A percentile compares a stretch with the other conserved stretches of the same genome.
These are phyloP conservation scores for Cubamyces sp. DNA, from an alignment of 768 basidiomycete species.

Conservation along the genomic window DNA sequence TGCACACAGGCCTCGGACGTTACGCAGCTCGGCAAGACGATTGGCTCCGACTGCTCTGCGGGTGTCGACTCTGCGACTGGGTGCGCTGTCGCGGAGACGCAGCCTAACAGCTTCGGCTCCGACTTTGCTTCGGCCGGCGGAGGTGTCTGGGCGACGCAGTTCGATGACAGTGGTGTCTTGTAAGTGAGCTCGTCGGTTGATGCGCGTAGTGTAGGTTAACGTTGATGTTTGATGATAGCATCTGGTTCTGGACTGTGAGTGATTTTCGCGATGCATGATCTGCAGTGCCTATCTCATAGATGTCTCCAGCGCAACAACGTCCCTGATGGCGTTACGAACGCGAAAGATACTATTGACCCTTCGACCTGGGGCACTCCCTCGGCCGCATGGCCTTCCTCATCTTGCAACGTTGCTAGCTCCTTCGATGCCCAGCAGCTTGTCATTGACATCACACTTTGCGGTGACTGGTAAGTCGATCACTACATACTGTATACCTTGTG, in stretches of 20 bases:
- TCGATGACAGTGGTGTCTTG: constrained; percentile 58
- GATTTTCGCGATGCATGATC: neutral
- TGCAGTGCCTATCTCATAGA: neutral
- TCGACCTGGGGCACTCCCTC: constrained; percentile 50
- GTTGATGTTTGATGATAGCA: constrained; percentile 31
- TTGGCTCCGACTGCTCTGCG: constrained; percentile 36
- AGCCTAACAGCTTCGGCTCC: constrained; percentile 42
- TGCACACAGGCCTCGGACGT: constrained; percentile 38
- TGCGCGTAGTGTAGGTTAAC: constrained; percentile 50
- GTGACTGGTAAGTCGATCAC: constrained; percentile 43
- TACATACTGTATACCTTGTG: no score
- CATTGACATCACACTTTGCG: constrained; percentile 60
- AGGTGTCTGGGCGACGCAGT: constrained; percentile 70
- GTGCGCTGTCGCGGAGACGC: constrained; percentile 34
- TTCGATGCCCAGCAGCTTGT: constrained; percentile 54
- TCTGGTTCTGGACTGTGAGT: constrained; percentile 53
- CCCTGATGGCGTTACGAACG: constrained; percentile 29
- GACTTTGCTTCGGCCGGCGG: constrained; percentile 52
- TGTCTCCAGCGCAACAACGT: constrained; percentile 37
- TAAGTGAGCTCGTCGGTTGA: constrained; percentile 29
- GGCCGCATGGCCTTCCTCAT: constrained; percentile 42
- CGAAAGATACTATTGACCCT: constrained; percentile 39
- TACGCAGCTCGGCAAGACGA: constrained; percentile 38
- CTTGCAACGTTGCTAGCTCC: constrained; percentile 48
- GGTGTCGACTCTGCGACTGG: constrained; percentile 27